These are phyloP conservation scores for Aspergillus sp. DNA, from an alignment of 2,329 filamentous ascomycete species.

Conservation along the genomic window DNA sequence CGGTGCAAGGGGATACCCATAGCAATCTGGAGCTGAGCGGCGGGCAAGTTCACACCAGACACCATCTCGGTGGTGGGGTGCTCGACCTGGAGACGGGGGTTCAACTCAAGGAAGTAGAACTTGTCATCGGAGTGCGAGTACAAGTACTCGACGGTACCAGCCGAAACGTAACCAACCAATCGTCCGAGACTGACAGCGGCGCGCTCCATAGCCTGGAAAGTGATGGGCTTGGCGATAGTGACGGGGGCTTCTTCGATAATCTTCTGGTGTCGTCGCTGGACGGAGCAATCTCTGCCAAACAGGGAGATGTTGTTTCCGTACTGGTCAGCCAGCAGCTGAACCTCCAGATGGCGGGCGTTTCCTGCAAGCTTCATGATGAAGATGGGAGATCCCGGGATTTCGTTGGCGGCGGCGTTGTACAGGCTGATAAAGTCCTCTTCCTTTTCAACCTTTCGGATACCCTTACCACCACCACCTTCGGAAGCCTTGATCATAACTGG, in stretches of 20 bases:
- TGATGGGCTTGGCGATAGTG: constrained; percentile 83
- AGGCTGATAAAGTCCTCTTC: constrained; percentile 81
- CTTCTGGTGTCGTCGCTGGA: constrained; percentile 97
- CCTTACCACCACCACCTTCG: constrained; percentile 97
- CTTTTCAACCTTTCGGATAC: constrained; percentile 88
- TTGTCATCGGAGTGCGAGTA: constrained; percentile 98
- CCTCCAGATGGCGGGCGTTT: constrained; percentile 93
- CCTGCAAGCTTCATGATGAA: constrained; percentile 99
- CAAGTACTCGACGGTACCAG: constrained; percentile 96
- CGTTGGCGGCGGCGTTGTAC: constrained; percentile 93
- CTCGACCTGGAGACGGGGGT: constrained; percentile 98
- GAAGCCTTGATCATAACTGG: constrained; percentile 99
- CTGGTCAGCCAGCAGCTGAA: constrained; percentile 95
- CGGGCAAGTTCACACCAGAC: constrained; percentile 92
- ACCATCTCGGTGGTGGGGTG: constrained; percentile 99
- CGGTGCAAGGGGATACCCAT: constrained; percentile 97
- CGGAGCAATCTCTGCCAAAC: constrained; percentile 97
- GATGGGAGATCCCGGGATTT: constrained; percentile 97
- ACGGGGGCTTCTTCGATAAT: constrained; percentile 99
- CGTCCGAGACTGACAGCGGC: constrained; percentile 90
- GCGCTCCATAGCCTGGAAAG: constrained; percentile 95
- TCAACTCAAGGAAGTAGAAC: constrained; percentile 98
- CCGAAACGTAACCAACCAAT: constrained; percentile 96
- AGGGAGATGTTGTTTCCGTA: constrained; percentile 99
- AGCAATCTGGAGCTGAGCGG: constrained; percentile 95